These are phyloP conservation scores for Cucumis hystrix DNA, from an alignment of 306 rosid genomes.

Conservation along the genomic window DNA sequence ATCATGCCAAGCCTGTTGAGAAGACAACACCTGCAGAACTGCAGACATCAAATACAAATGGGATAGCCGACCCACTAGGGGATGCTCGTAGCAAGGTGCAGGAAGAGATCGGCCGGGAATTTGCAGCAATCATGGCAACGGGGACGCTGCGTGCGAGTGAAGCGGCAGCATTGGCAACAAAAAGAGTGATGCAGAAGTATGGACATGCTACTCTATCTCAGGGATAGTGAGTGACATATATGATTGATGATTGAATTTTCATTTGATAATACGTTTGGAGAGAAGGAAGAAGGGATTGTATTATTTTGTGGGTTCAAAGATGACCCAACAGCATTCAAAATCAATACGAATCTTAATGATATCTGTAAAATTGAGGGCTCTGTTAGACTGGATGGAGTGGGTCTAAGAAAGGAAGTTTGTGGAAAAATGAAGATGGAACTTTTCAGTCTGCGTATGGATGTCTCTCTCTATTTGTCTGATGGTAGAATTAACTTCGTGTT, in stretches of 20 bases:
- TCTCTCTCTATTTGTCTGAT: not conserved
- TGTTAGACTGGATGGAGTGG: not conserved
- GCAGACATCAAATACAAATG: slow-evolving; percentile 14
- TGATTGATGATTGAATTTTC: no score
- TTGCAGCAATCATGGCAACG: slow-evolving; percentile 73
- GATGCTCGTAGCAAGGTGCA: slow-evolving; percentile 76
- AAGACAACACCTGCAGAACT: slow-evolving; percentile 10
- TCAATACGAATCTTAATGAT: not conserved
- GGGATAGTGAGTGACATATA: slow-evolving; percentile 7
- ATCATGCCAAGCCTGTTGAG: slow-evolving; percentile 6
- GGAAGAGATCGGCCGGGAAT: slow-evolving; percentile 69
- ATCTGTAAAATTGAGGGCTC: no score
- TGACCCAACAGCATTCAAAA: not conserved
- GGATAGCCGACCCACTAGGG: slow-evolving; percentile 48
- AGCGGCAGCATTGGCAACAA: slow-evolving; percentile 91
- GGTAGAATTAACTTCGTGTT: not conserved
- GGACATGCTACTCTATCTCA: slow-evolving; percentile 41
- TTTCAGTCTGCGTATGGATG: not conserved
- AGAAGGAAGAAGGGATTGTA: not conserved
- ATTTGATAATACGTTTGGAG: not conserved
- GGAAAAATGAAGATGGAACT: not conserved
- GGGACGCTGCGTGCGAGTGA: slow-evolving; percentile 91
- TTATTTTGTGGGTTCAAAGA: not conserved
- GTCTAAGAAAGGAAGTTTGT: not conserved
- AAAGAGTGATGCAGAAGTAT: slow-evolving; percentile 75